Evolutionary conservation across 2,329 filamentous ascomycete species (phyloP).

Genomic region (Aspergillus pseudoglaucus): DNA sequence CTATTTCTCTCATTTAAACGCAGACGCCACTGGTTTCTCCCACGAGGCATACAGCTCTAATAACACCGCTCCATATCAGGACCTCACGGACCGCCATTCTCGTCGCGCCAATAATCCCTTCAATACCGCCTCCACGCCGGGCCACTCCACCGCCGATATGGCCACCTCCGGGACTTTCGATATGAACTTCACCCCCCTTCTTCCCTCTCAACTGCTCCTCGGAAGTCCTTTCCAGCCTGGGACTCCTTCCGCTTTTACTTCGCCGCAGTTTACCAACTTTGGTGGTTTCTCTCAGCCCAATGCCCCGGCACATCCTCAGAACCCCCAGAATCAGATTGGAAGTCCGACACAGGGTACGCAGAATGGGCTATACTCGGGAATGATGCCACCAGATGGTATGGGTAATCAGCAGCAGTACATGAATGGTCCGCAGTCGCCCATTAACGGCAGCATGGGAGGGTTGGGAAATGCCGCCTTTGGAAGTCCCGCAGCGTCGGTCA

Average conservation of each 20-base stretch:
- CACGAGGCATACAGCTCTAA: constrained; percentile 89
- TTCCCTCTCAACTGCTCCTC: constrained; percentile 88
- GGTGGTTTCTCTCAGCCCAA: constrained; percentile 65
- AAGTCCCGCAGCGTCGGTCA: constrained; percentile 66
- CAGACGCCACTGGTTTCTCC: constrained; percentile 79
- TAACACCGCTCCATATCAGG: constrained; percentile 55
- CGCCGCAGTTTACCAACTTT: constrained; percentile 84
- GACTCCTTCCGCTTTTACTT: constrained; percentile 81
- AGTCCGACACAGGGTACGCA: constrained; percentile 69
- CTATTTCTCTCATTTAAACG: constrained; percentile 66
- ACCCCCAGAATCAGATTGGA: constrained; percentile 54
- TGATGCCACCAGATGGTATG: constrained; percentile 80
- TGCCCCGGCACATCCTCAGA: constrained; percentile 48
- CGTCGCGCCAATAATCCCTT: constrained; percentile 77
- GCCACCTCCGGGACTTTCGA: constrained; percentile 85
- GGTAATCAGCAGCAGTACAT: constrained; percentile 72
- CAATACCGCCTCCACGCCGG: constrained; percentile 74
- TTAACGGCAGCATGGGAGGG: constrained; percentile 59
- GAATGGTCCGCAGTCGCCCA: constrained; percentile 79
- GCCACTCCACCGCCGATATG: constrained; percentile 64
- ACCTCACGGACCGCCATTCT: constrained; percentile 80
- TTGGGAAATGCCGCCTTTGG: constrained; percentile 54
- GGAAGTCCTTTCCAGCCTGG: constrained; percentile 96
- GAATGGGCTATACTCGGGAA: constrained; percentile 68
- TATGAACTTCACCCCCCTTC: constrained; percentile 96